These are phyloP conservation scores for Diphasiastrum complanatum DNA, from an alignment of 83 land plant species.

Conservation along the genomic window DNA sequence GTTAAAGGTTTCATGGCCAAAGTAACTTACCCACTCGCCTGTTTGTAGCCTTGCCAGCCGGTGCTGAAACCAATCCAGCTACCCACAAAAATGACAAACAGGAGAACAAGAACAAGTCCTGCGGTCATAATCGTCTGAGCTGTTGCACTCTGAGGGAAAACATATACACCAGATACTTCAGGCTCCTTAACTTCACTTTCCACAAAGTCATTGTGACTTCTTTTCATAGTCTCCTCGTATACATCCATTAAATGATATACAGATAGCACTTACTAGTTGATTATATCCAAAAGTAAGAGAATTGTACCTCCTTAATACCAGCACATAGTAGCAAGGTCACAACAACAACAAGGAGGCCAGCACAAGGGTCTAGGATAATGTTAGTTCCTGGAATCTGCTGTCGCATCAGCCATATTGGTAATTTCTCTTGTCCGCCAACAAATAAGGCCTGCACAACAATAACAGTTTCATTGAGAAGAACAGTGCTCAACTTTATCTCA, in stretches of 20 bases:
- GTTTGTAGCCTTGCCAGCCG: constrained; percentile 12
- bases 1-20: not conserved
- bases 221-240: not conserved
- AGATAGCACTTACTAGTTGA: not conserved
- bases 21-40: not conserved
- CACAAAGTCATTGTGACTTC: not conserved
- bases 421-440: not conserved
- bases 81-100: constrained; percentile 2
- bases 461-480: not conserved
- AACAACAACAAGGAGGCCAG: not conserved
- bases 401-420: constrained; percentile 5
- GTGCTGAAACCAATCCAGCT: constrained; percentile 2
- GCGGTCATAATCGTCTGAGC: not conserved
- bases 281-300: no score
- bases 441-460: constrained; percentile 14
- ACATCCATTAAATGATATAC: no score
- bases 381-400: constrained; percentile 3
- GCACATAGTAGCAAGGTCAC: constrained; percentile 5
- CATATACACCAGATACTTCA: not conserved
- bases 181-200: no score
- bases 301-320: constrained; percentile 7
- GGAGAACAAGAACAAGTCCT: constrained; percentile 4
- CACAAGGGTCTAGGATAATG: constrained; percentile 4
- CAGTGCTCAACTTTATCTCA: not conserved
- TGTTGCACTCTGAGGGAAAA: constrained; percentile 10